These are phyloP conservation scores for Scenedesmus sp. DNA, from an alignment of 163 green algal species.

Conservation along the genomic window DNA sequence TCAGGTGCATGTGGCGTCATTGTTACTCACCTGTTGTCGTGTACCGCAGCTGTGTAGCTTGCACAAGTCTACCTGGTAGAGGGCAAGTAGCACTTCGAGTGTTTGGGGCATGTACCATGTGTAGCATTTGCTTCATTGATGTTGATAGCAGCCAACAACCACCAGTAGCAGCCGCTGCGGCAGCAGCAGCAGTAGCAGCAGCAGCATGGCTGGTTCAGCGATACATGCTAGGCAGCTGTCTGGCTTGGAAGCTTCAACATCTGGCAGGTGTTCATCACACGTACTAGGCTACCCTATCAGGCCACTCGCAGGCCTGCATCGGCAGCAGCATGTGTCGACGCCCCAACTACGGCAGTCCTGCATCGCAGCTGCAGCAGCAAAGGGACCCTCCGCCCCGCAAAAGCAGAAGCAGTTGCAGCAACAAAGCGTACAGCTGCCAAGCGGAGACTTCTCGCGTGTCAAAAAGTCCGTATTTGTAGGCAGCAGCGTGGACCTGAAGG, in stretches of 20 bases:
- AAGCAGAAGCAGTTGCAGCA: background rate
- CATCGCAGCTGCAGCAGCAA: constrained; percentile 13
- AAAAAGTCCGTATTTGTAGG: constrained; percentile 84
- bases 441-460: constrained; percentile 55
- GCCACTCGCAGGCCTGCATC: background rate
- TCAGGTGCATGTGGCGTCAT: background rate
- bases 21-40: background rate
- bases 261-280: background rate
- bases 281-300: background rate
- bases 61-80: background rate
- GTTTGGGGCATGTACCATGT: background rate
- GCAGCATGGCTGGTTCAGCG: constrained; percentile 18
- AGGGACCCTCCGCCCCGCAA: background rate
- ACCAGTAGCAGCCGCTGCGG: background rate
- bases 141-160: background rate
- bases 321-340: background rate
- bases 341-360: constrained; percentile 3
- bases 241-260: constrained; percentile 20
- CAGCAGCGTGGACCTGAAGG: constrained; percentile 76
- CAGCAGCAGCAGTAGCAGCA: background rate
- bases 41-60: background rate
- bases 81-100: too few species aligned
- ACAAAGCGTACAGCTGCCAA: constrained; percentile 12
- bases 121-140: background rate
- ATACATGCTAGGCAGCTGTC: background rate